Base-by-base conservation (phyloP, 140 eudicot species). In the Anethum foeniculum region DNA sequence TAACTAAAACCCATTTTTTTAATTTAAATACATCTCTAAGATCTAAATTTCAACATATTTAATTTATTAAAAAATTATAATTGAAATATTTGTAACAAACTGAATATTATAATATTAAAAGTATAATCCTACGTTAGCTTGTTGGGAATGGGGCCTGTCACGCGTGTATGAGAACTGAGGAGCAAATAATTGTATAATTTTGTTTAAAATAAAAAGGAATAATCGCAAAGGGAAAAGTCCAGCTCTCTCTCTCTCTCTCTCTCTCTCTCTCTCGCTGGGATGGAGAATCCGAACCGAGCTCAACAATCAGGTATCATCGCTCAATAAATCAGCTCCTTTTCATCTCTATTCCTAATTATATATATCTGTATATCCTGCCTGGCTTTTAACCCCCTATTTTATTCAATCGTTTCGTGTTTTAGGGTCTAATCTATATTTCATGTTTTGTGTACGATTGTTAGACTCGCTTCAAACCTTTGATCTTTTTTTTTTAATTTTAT, bases 221-320 rank as follows among this genome's bases (percentile, higher is more conserved):
- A 25, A 67, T 65, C 21, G 21, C 23, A 12, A 30, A 27, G 67
- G 14, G 5, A 23, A 58, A 58, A 58, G 21, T 36, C 38, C 18
- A 64, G n/a, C n/a, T 3, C 36, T 27, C 23, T 27, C 16, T 25
- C 36, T 25, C 68, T 67, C 41, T 30, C 73, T 32, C 73, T 67
- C 73, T 67, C 46, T 52, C n/a, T 77, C 32, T 16, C 34, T 77
- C 71, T 52, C 39, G 18, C 56, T 49, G 5, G 19, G 32, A 71
- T 71, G 77, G 71, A 62, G 71, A 62, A 62, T 12, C 32, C 34
- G 19, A 62, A 62, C 71, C 71, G 71, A 62, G 19, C 71, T 62
- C 71, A 25, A 62, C 71, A 62, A 27, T 68, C 74, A 68, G 74
- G 74, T 68, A 68, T 68, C 23, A 25, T 62, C 71, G 32, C 5